phyloP scores from a whole-genome alignment of 768 basidiomycete genomes.

The Xerocomellus amylosporus region DNA sequence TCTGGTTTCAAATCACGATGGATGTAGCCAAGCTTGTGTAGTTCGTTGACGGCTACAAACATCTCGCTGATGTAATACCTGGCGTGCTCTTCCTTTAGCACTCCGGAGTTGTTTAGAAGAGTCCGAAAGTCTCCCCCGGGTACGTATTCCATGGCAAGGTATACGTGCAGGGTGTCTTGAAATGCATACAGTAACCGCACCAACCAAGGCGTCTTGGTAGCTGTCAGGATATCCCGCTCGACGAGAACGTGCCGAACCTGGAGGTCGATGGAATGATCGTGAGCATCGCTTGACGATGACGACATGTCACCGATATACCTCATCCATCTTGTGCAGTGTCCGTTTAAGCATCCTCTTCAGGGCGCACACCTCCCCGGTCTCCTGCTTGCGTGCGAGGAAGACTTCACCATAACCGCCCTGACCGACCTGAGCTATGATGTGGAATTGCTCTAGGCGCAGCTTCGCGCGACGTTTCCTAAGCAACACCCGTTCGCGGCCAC shows the following conservation, averaged over 20 bases:
- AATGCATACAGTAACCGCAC: constrained; percentile 94
- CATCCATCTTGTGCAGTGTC: constrained; percentile 97
- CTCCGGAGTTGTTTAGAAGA: constrained; percentile 94
- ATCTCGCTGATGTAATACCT: constrained; percentile 97
- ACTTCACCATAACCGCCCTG: constrained; percentile 99
- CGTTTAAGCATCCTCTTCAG: constrained; percentile 97
- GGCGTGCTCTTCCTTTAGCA: constrained; percentile 96
- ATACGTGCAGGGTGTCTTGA: constrained; percentile 88
- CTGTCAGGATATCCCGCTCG: constrained; percentile 95
- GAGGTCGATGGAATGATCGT: background rate
- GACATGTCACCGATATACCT: constrained; percentile 48
- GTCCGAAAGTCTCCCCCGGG: constrained; percentile 99
- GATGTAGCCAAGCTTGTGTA: constrained; percentile 97
- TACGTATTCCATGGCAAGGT: constrained; percentile 99
- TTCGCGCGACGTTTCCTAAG: constrained; percentile 93
- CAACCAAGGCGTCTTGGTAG: constrained; percentile 97
- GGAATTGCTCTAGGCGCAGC: constrained; percentile 90
- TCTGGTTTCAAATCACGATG: constrained; percentile 98
- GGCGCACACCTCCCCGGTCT: constrained; percentile 95
- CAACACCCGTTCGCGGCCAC: constrained; percentile 88
- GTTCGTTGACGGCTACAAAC: constrained; percentile 90
- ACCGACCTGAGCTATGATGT: constrained; percentile 97
- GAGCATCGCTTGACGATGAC: background rate
- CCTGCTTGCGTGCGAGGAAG: constrained; percentile 90
- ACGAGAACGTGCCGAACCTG: constrained; percentile 97